These are phyloP conservation scores for Mycena indigotica DNA, from an alignment of 768 basidiomycete genomes.

Conservation along the genomic window DNA sequence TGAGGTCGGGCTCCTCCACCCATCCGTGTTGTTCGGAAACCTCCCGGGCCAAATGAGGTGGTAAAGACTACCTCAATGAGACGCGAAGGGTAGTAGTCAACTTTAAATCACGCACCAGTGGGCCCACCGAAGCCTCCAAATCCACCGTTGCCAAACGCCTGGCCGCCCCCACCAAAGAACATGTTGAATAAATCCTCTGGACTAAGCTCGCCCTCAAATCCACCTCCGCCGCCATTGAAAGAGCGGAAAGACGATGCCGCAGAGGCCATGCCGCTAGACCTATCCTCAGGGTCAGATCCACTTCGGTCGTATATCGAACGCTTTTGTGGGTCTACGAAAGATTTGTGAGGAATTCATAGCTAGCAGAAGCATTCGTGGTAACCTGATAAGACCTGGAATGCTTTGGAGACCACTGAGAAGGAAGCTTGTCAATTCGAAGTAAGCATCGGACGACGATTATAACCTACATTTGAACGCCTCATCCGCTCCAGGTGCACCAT, in stretches of 20 bases:
- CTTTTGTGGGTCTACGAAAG: conserved; percentile 75
- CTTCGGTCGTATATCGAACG: conserved; percentile 83
- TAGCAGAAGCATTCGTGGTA: conserved; percentile 1
- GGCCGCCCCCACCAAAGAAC: conserved; percentile 87
- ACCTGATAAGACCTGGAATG: conserved; percentile 93
- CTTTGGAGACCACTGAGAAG: conserved; percentile 89
- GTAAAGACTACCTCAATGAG: conserved; percentile 61
- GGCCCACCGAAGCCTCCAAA: conserved; percentile 57
- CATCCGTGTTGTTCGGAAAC: conserved; percentile 73
- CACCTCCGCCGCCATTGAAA: conserved; percentile 51
- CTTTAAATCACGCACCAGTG: conserved; percentile 41
- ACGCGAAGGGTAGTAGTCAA: background rate
- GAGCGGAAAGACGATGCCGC: conserved; percentile 48
- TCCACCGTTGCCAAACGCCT: conserved; percentile 32
- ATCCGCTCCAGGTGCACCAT: conserved; percentile 96
- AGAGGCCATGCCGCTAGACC: conserved; percentile 70
- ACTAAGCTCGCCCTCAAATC: conserved; percentile 83
- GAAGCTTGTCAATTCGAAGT: conserved; percentile 12
- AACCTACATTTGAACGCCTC: conserved; percentile 95
- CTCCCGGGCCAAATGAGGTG: conserved; percentile 77
- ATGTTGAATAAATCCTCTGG: conserved; percentile 98
- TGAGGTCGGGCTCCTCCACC: conserved; percentile 43
- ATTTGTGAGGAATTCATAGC: conserved; percentile 5
- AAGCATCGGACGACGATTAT: too few species aligned
- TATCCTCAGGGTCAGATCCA: conserved; percentile 87